Evolutionary conservation across 2,329 filamentous ascomycete species (phyloP).

Genomic region (Thielaviopsis punctulata): DNA sequence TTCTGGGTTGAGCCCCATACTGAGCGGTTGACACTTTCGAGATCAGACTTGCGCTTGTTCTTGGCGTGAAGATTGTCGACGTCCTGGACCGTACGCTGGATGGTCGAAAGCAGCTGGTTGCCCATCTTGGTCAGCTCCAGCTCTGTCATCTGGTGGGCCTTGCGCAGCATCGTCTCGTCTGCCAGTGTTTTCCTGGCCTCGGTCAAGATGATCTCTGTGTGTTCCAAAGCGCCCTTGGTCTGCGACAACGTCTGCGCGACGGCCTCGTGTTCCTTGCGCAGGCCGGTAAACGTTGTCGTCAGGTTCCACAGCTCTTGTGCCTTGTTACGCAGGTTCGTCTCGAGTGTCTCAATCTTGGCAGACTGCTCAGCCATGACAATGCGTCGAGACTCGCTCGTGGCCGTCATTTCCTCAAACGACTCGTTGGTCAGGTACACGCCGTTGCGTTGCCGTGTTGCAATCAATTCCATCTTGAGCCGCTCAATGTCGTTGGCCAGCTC

Average conservation of each 20-base stretch:
- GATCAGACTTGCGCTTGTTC: constrained; percentile 65
- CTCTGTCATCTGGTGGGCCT: constrained; percentile 77
- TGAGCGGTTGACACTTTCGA: constrained; percentile 63
- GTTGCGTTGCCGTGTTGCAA: constrained; percentile 81
- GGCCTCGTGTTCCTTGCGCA: constrained; percentile 80
- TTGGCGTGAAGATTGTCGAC: constrained; percentile 73
- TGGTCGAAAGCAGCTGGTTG: constrained; percentile 56
- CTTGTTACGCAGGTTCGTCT: constrained; percentile 79
- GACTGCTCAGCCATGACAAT: constrained; percentile 86
- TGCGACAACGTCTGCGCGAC: constrained; percentile 56
- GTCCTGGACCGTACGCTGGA: constrained; percentile 63
- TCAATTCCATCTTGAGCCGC: constrained; percentile 82
- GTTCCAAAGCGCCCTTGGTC: constrained; percentile 65
- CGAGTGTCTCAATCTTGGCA: constrained; percentile 82
- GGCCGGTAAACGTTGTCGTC: constrained; percentile 68
- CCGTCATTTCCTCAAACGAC: constrained; percentile 76
- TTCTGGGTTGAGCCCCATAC: constrained; percentile 63
- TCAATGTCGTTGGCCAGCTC: constrained; percentile 91
- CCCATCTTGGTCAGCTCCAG: constrained; percentile 57
- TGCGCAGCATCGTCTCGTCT: constrained; percentile 63
- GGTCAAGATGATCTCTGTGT: constrained; percentile 70
- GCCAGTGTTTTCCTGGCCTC: constrained; percentile 59
- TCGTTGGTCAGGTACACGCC: constrained; percentile 88
- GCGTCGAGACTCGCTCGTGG: constrained; percentile 77
- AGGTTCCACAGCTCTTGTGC: constrained; percentile 79